These are phyloP conservation scores for Aureobasidium sp. DNA, from an alignment of 2,329 filamentous ascomycete genomes.

Conservation along the genomic window DNA sequence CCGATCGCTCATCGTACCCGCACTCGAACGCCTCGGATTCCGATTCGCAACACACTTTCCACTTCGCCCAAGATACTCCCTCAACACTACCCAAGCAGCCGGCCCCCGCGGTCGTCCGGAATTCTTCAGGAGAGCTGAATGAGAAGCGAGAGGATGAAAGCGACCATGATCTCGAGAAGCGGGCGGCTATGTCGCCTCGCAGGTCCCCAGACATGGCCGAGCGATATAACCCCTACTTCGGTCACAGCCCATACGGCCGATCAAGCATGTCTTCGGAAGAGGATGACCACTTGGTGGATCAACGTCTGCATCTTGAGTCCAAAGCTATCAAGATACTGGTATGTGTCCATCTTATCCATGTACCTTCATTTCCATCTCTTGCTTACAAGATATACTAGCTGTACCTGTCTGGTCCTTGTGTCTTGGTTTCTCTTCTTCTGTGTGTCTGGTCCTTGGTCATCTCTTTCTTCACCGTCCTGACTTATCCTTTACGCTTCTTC, in stretches of 20 bases:
- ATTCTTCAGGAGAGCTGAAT: neutral
- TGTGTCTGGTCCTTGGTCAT: constrained; percentile 49
- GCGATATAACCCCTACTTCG: constrained; percentile 3
- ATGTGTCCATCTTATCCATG: constrained; percentile 17
- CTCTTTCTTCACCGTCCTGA: constrained; percentile 44
- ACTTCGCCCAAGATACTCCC: neutral
- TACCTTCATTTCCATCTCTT: neutral
- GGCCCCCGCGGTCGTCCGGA: neutral
- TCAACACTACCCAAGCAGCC: constrained; percentile 9
- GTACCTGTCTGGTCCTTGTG: constrained; percentile 48
- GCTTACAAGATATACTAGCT: constrained; percentile 30
- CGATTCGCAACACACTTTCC: constrained; percentile 4
- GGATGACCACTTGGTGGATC: constrained; percentile 31
- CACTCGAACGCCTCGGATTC: constrained; percentile 7
- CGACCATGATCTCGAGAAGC: constrained; percentile 3
- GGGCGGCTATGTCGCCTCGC: neutral
- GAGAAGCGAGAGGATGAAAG: neutral
- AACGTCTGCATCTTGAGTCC: constrained; percentile 34
- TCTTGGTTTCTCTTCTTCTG: constrained; percentile 48
- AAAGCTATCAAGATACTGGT: constrained; percentile 40
- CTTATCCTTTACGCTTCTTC: constrained; percentile 49
- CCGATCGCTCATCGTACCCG: constrained; percentile 2
- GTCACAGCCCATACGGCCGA: neutral
- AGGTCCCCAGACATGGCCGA: neutral
- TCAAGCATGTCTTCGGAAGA: constrained; percentile 21